Evolutionary conservation across 2,329 filamentous ascomycete genomes (phyloP), one percentile per base, ranked within the genome.

Genomic region (Claviceps capensis): DNA sequence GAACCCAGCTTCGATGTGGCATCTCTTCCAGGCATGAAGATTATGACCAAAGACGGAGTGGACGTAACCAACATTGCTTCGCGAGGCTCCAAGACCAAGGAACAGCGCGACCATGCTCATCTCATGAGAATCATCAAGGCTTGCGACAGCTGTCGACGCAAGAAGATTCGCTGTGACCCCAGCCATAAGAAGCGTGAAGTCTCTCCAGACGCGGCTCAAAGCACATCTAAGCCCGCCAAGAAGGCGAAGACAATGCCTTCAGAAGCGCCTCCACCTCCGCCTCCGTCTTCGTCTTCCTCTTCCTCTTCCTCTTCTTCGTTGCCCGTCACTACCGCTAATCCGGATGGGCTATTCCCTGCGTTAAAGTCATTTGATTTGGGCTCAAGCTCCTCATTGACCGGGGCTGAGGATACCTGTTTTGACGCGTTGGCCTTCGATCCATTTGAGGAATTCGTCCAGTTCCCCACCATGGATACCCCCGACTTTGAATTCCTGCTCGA

Each of bases 61-160:
- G 81, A 84, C 61, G 75, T 84, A 52, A 84, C 81, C 45, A 78
- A 81, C 63, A 73, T 75, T 52, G 77, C 78, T 14, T 79, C 78
- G 16, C 73, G 80, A 41, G 79, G 79, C 37, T 79, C 75, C 63
- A 83, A 83, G 69, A 81, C 81, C 50, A 81, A 81, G 71, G 80
- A 83, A 69, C 80, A 83, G 69, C 74, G 81, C 37, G 79, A 83
- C 50, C 81, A 83, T 60, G 81, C 81, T 5, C 79, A 82, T 58
- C 67, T 83, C 47, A 83, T 84, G 77, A 72, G 81, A 54, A 79
- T 81, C 61, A 78, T 83, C 63, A 82, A 82, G 68, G 81, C 81
- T n/a, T 84, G 81, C 62, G 76, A 81, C 44, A 69, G 71, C 54
- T 84, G 81, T 69, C 70, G 72, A 54, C 72, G 69, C 62, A 83